Evolutionary conservation across 305 asterid genomes (phyloP), one percentile per base, ranked within the genome.

Genomic region (Solanum hybrid): DNA sequence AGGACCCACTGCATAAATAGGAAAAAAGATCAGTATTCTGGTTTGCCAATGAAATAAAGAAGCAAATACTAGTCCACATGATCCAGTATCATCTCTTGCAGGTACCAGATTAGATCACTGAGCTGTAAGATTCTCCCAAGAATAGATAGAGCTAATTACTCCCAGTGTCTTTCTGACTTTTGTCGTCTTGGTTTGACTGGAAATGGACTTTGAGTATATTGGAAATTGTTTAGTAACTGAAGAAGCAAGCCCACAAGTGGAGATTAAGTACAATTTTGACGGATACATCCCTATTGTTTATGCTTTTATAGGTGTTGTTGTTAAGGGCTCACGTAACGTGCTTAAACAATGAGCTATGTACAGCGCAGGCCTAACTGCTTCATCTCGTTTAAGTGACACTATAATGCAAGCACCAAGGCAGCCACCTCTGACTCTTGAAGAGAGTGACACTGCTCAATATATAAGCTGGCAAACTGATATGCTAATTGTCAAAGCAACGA

Each of bases 1-100:
- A 97, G 99, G 89, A 94, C 98, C 99, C 99, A 97, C 99, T 97
- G 96, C 94, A 92, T 79, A 83, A 89, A 34, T 13, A 80, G 80
- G 14, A 90, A 88, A 91, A 83, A 51, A 78, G 34, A 31, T 75
- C 46, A 86, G 86, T 91, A 16, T 87, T 35, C 71, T 89, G 33
- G 67, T 86, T 20, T 29, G 85, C 75, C 76, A 86, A 69, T 82
- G 88, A 69, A 36, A 87, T 35, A 39, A 87, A 75, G 86, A 57
- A 82, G 28, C 51, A 57, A 89, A 33, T 42, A 82, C 11, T 82
- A 42, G 67, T 83, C 36, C 61, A n/a, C 35, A 74, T 61, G 28
- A 71, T 24, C 1, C 11, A 73, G 8, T 24, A 24, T 74, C 42
- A 88, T 76, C 34, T 40, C 29, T 51, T 11, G n/a, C 29, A 76